Percentiles rank a stretch among this genome's conserved stretches.
Conservation (phyloP, 805 yeast genomes). For the Babjeviella inositovora region DNA sequence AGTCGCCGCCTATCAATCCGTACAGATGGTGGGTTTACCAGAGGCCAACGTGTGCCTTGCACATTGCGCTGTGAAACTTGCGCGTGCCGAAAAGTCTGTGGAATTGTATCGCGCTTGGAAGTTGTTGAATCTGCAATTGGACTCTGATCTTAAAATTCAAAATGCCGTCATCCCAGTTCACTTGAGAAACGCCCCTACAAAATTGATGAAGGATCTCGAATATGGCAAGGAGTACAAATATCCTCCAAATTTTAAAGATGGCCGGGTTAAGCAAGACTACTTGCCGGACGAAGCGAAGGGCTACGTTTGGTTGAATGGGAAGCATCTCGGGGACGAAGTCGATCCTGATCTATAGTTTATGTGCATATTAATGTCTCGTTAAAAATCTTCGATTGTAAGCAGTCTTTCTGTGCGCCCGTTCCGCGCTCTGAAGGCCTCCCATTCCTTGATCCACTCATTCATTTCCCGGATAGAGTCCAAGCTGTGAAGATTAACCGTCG, state of each 20-base stretch:
- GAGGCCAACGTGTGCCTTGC: constrained; percentile 83
- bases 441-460: constrained; percentile 15
- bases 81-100: constrained; percentile 75
- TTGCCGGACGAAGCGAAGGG: constrained; percentile 47
- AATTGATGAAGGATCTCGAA: constrained; percentile 76
- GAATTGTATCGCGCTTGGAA: constrained; percentile 74
- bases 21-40: constrained; percentile 85
- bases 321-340: constrained; percentile 32
- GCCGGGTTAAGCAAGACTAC: constrained; percentile 59
- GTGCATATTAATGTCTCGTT: no score
- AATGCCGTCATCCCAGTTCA: constrained; percentile 65
- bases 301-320: constrained; percentile 31
- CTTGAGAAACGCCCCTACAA: constrained; percentile 88
- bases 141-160: constrained; percentile 38
- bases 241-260: constrained; percentile 66
- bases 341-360: constrained; percentile 23
- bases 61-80: constrained; percentile 85
- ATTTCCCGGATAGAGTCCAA: constrained; percentile 9
- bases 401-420: no score
- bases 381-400: constrained; percentile 4
- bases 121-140: constrained; percentile 40
- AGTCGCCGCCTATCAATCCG: constrained; percentile 70
- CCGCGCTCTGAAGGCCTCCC: constrained; percentile 8
- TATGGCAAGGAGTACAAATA: constrained; percentile 79
- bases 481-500: constrained; percentile 52